These are phyloP conservation scores for Clarireedia hainanense DNA, from an alignment of 2,329 filamentous ascomycete genomes.

Conservation along the genomic window DNA sequence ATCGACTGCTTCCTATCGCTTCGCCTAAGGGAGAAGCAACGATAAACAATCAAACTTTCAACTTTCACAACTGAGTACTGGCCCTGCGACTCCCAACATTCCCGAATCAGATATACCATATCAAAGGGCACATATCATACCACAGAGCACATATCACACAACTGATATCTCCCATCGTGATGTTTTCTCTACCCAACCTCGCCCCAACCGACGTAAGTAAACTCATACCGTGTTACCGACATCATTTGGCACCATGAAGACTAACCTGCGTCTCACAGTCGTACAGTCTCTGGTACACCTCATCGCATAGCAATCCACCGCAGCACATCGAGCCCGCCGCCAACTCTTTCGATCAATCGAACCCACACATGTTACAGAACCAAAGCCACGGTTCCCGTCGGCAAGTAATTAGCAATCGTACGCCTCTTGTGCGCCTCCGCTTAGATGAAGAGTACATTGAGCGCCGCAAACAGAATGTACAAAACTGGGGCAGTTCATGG, in stretches of 20 bases:
- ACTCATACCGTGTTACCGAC: constrained; percentile 20
- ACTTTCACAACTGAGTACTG: too few species aligned
- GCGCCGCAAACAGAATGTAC: constrained; percentile 71
- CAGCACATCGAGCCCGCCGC: constrained; percentile 23
- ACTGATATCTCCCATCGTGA: constrained; percentile 17
- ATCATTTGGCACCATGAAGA: constrained; percentile 9
- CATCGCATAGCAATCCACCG: constrained; percentile 36
- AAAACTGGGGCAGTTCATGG: constrained; percentile 84
- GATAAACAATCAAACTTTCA: too few species aligned
- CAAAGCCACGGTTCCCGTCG: constrained; percentile 29
- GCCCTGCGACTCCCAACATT: too few species aligned
- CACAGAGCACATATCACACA: neutral
- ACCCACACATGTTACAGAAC: constrained; percentile 8
- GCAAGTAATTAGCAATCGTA: constrained; percentile 43
- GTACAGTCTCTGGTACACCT: constrained; percentile 66
- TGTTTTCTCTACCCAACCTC: constrained; percentile 57
- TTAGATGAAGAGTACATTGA: constrained; percentile 71
- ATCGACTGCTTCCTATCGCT: too few species aligned
- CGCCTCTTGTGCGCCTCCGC: constrained; percentile 60
- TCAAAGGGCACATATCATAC: neutral
- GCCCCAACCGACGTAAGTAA: constrained; percentile 57
- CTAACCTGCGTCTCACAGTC: constrained; percentile 40
- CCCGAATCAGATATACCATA: too few species aligned
- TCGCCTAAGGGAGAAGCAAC: too few species aligned
- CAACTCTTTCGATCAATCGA: constrained; percentile 25